A percentile compares a stretch with the other conserved stretches of the same genome.
Conservation (phyloP, 1,284 basidiomycete genomes). For the Ustilago loliicola region DNA sequence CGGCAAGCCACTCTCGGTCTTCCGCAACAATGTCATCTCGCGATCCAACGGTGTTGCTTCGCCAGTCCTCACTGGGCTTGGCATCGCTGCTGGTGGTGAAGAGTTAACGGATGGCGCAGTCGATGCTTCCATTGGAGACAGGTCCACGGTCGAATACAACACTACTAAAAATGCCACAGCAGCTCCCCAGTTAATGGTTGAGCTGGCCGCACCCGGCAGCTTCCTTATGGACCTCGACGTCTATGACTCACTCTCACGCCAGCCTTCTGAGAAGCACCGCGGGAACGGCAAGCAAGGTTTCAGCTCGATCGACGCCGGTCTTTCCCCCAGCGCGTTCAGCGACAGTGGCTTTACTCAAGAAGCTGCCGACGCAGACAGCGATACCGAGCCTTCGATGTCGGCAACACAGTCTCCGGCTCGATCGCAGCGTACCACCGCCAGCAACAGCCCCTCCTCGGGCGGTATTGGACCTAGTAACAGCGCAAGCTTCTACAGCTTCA, state of each 20-base stretch:
- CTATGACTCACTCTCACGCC: slow-evolving; percentile 46
- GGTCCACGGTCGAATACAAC: slow-evolving; percentile 8
- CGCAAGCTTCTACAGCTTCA: slow-evolving; percentile 47
- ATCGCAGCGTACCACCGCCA: slow-evolving; percentile 17
- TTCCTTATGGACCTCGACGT: slow-evolving; percentile 56
- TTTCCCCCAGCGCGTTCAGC: slow-evolving; percentile 34
- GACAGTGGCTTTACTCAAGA: slow-evolving; percentile 31
- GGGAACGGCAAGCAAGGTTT: background rate
- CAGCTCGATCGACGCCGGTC: slow-evolving; percentile 8
- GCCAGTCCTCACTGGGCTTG: slow-evolving; percentile 24
- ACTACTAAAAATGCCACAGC: background rate
- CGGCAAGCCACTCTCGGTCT: slow-evolving; percentile 13
- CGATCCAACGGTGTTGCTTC: slow-evolving; percentile 11
- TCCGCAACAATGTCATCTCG: slow-evolving; percentile 28
- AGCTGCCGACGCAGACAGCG: slow-evolving; percentile 43
- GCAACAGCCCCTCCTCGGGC: slow-evolving; percentile 1
- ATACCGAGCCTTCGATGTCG: slow-evolving; percentile 46
- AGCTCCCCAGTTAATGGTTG: slow-evolving; percentile 8
- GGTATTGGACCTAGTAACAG: slow-evolving; percentile 18
- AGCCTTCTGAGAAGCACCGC: slow-evolving; percentile 20
- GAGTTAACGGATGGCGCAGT: slow-evolving; percentile 4
- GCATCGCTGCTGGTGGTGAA: slow-evolving; percentile 28
- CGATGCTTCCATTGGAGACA: slow-evolving; percentile 7
- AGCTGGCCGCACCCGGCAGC: slow-evolving; percentile 36
- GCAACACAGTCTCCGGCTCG: slow-evolving; percentile 22